These are phyloP conservation scores for Triticum urartu DNA, from an alignment of 176 grass and related monocot species.

Conservation along the genomic window DNA sequence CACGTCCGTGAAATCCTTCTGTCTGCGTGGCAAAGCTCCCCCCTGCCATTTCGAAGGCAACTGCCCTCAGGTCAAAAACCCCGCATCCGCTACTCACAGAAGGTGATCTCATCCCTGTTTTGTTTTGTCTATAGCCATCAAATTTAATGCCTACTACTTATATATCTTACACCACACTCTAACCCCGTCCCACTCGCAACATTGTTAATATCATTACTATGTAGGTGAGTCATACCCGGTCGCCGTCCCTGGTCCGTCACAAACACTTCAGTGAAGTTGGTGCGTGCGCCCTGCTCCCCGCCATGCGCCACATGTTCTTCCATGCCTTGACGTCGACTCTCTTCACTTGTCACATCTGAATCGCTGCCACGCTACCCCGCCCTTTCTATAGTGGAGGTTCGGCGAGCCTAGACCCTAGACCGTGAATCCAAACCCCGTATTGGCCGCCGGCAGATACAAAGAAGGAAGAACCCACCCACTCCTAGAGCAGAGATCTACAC, in stretches of 20 bases:
- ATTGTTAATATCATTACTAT: background rate
- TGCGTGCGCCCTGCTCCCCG: background rate
- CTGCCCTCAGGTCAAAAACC: too few species aligned
- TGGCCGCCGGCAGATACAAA: background rate
- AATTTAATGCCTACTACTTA: background rate
- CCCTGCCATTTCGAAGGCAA: too few species aligned
- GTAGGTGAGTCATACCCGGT: background rate
- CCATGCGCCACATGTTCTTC: background rate
- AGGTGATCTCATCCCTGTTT: background rate
- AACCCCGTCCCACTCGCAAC: background rate
- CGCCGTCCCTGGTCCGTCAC: background rate
- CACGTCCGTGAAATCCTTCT: too few species aligned
- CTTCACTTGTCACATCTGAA: background rate
- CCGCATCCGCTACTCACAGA: background rate
- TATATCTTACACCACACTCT: background rate
- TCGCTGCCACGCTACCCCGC: background rate
- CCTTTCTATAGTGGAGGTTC: background rate
- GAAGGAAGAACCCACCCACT: background rate
- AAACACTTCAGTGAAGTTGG: background rate
- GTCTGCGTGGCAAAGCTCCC: too few species aligned
- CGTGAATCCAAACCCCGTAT: background rate
- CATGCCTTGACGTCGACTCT: background rate
- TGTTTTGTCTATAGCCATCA: background rate
- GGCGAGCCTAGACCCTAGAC: background rate
- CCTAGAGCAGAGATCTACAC: background rate